These are phyloP conservation scores for Magnaporthiopsis rhizophila DNA, from an alignment of 2,329 filamentous ascomycete species.

Conservation along the genomic window DNA sequence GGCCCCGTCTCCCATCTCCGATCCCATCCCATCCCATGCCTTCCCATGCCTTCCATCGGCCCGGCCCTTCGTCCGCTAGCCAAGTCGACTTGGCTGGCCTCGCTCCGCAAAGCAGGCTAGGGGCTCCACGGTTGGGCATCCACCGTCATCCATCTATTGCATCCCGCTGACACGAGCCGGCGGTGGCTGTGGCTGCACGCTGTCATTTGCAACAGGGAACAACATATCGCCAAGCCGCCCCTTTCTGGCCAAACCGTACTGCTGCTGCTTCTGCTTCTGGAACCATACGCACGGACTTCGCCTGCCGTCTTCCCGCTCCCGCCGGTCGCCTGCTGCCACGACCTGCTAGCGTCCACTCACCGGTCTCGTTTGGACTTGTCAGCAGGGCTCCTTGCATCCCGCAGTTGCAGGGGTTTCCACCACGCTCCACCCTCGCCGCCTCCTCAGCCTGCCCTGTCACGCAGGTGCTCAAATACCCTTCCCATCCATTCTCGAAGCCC, in stretches of 20 bases:
- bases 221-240: not conserved
- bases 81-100: not conserved
- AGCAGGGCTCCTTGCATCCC: not conserved
- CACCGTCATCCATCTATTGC: not conserved
- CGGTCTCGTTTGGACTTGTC: not conserved
- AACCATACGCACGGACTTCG: not conserved
- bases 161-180: not conserved
- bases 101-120: not conserved
- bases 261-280: not conserved
- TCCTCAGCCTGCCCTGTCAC: not conserved
- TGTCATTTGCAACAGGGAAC: not conserved
- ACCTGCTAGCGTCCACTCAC: not conserved
- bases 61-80: not conserved
- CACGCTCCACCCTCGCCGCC: too few species aligned
- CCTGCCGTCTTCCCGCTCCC: not conserved
- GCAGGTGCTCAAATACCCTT: not conserved
- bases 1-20: not conserved
- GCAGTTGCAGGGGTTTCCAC: not conserved
- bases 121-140: not conserved
- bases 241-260: not conserved
- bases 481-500: not conserved
- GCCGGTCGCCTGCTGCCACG: not conserved
- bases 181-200: not conserved
- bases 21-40: not conserved
- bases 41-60: not conserved